These are phyloP conservation scores for Fomitopsis pulvina DNA, from an alignment of 768 basidiomycete genomes.

Conservation along the genomic window DNA sequence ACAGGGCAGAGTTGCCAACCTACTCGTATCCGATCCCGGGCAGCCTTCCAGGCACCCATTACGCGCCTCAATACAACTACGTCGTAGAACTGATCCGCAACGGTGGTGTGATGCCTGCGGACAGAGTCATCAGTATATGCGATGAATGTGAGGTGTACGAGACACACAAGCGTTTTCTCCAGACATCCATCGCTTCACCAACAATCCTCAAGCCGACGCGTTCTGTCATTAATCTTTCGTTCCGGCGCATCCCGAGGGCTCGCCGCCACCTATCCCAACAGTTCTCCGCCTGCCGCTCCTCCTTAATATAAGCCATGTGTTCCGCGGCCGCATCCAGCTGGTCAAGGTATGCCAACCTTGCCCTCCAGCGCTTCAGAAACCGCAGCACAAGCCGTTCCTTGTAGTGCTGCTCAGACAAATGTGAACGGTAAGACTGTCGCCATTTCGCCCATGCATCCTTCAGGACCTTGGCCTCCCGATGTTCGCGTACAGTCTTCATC, in stretches of 20 bases:
- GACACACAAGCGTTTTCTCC: constrained; percentile 54
- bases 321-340: constrained; percentile 45
- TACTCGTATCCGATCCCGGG: constrained; percentile 45
- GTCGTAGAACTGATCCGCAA: constrained; percentile 39
- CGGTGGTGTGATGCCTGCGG: constrained; percentile 37
- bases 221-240: constrained; percentile 38
- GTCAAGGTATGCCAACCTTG: constrained; percentile 32
- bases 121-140: constrained; percentile 4
- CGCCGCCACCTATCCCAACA: constrained; percentile 57
- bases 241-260: constrained; percentile 34
- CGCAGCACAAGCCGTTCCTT: constrained; percentile 35
- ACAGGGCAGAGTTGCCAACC: constrained; percentile 14
- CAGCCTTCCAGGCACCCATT: constrained; percentile 50
- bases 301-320: constrained; percentile 32
- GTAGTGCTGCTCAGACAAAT: constrained; percentile 46
- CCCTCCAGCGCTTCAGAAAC: constrained; percentile 50
- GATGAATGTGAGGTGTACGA: not conserved
- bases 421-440: constrained; percentile 50
- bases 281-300: constrained; percentile 31
- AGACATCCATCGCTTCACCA: constrained; percentile 40
- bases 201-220: constrained; percentile 44
- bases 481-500: constrained; percentile 57
- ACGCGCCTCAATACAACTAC: constrained; percentile 36
- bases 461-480: constrained; percentile 43
- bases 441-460: constrained; percentile 62